A percentile compares a stretch with the other conserved stretches of the same genome.
phyloP scores from a whole-genome alignment of 306 rosid species.

The Inga oerstediana region DNA sequence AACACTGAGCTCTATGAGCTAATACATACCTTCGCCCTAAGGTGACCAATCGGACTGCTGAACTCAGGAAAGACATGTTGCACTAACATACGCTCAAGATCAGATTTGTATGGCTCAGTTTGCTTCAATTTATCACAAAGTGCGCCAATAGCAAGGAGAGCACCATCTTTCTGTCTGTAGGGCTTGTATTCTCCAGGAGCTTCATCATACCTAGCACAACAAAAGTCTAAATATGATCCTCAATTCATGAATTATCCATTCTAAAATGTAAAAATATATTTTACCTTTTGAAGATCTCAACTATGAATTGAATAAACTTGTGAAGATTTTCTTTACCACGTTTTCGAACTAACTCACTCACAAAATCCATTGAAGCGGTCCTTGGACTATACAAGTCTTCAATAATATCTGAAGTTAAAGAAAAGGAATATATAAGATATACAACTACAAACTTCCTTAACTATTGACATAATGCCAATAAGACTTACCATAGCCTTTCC shows the following conservation, averaged over 20 bases:
- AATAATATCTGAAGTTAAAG: constrained; percentile 69
- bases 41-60: constrained; percentile 92
- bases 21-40: constrained; percentile 84
- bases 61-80: constrained; percentile 98
- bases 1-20: no score
- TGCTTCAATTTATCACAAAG: constrained; percentile 96
- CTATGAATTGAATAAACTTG: constrained; percentile 82
- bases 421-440: constrained; percentile 34
- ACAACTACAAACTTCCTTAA: constrained; percentile 1
- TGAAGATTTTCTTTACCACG: constrained; percentile 97
- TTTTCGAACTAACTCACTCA: constrained; percentile 91
- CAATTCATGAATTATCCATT: constrained; percentile 16
- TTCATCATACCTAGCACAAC: constrained; percentile 74
- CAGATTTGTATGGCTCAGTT: constrained; percentile 92
- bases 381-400: constrained; percentile 97
- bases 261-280: not conserved
- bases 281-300: constrained; percentile 82
- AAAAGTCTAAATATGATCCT: constrained; percentile 18
- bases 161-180: constrained; percentile 94
- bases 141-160: constrained; percentile 97
- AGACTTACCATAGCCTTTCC: constrained; percentile 95
- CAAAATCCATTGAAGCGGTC: constrained; percentile 98
- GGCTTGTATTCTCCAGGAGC: constrained; percentile 74
- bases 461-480: constrained; percentile 3
- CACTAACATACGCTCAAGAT: constrained; percentile 93